Base-by-base conservation (phyloP, 2,329 filamentous ascomycete genomes). In the Diaporthe batatas region DNA sequence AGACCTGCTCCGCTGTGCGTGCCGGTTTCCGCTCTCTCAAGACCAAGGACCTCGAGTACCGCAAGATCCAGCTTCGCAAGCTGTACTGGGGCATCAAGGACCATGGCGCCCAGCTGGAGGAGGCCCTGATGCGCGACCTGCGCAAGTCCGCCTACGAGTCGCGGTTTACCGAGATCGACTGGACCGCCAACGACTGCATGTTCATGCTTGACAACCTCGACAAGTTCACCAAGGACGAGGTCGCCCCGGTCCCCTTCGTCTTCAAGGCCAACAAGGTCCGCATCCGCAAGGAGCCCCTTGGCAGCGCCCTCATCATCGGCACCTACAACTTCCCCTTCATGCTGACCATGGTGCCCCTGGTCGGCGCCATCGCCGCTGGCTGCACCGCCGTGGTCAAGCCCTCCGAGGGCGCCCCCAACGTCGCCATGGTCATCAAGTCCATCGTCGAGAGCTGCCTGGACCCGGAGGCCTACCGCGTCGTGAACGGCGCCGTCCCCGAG, bases 251-350 rank as follows among this genome's bases (percentile, higher is more conserved):
- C 23, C 86, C 91, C 16, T 80, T 94, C 58, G 86, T 88, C 54
- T 94, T 92, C 83, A 88, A 88, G 76, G 80, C 92, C 54, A 88
- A 97, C 84, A 91, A 86, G 71, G 93, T 95, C 49, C 92, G 89
- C 79, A 91, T 97, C 80, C 88, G 91, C 76, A 97, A 97, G 84
- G 96, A 98, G 79, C 96, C 96, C 1, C 83, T 98, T 72, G 96
- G 96, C 47, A 86, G 91, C 53, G 91, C 94, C 14, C 86, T 98
- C 77, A 90, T 98, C 79, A 97, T 98, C 79, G 94, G 95, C 72
- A 91, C 96, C 55, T 98, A 94, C 89, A 99, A 99, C 86, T 98
- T 95, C 82, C 96, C 96, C 68, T 86, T 98, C 81, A 92, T 95
- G 83, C 88, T 98, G 55, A 91, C 91, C 49, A 81, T 98, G 53